Conservation (phyloP, 2,329 filamentous ascomycete genomes). For the Ascochyta clinopodiicola region DNA sequence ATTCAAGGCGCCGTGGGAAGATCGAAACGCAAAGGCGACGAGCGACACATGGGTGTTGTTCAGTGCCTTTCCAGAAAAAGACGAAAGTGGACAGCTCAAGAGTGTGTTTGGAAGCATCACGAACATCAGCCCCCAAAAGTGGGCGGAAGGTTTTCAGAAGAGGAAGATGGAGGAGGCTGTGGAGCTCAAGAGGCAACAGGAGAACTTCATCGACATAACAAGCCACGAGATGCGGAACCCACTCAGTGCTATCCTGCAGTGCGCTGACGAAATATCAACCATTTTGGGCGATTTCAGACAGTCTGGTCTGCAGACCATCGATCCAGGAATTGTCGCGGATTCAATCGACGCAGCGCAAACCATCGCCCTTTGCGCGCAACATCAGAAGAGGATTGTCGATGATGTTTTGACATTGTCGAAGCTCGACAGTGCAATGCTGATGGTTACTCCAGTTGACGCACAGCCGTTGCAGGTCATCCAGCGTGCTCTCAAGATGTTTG, state of each 20-base stretch:
- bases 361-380: conserved; percentile 77
- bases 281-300: conserved; percentile 55
- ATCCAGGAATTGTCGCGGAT: conserved; percentile 59
- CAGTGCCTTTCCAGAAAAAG: conserved; percentile 76
- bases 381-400: conserved; percentile 70
- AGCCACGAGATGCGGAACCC: conserved; percentile 81
- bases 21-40: conserved; percentile 61
- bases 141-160: conserved; percentile 80
- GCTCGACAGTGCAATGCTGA: conserved; percentile 75
- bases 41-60: conserved; percentile 79
- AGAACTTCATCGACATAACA: conserved; percentile 82
- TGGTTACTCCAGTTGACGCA: conserved; percentile 73
- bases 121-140: conserved; percentile 85
- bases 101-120: conserved; percentile 82
- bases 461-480: conserved; percentile 72
- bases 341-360: conserved; percentile 78
- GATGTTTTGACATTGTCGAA: conserved; percentile 59
- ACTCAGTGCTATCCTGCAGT: conserved; percentile 75
- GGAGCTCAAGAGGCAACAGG: conserved; percentile 79
- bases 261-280: conserved; percentile 73
- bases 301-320: conserved; percentile 55
- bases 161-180: conserved; percentile 80
- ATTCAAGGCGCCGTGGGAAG: conserved; percentile 72
- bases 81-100: conserved; percentile 69
- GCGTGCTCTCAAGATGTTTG: conserved; percentile 77